phyloP scores from a whole-genome alignment of 176 grass and related monocot species.

The Aegilops tauschii region DNA sequence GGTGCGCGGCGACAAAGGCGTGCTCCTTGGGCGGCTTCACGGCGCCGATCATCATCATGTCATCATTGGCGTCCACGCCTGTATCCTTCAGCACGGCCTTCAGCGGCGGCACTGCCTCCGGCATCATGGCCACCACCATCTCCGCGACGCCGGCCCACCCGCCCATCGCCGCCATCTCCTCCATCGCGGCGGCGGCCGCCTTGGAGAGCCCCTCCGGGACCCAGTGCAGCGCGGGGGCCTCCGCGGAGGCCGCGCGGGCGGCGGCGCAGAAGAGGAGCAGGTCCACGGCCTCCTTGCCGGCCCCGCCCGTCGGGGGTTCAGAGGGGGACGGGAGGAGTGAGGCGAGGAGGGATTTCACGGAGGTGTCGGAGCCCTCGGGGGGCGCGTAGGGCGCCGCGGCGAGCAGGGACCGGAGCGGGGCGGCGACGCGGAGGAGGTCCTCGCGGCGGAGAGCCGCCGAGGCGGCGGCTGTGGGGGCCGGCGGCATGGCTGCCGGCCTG shows the following conservation, averaged over 20 bases:
- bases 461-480: too few species aligned
- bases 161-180: not conserved
- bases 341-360: not conserved
- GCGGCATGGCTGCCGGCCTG: too few species aligned
- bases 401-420: not conserved
- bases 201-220: not conserved
- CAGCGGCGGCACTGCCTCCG: conserved; percentile 46
- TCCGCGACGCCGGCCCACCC: not conserved
- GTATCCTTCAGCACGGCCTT: conserved; percentile 62
- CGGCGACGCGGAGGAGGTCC: not conserved
- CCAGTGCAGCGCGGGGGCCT: not conserved
- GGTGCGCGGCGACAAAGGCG: conserved; percentile 56
- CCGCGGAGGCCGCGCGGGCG: not conserved
- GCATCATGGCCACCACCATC: conserved; percentile 31
- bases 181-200: not conserved
- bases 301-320: not conserved
- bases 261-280: not conserved
- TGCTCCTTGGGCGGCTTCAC: conserved; percentile 61
- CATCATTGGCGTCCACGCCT: conserved; percentile 53
- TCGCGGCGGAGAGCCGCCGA: not conserved
- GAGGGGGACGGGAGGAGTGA: not conserved
- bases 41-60: conserved; percentile 47
- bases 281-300: not conserved
- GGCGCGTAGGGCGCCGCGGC: not conserved
- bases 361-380: not conserved